These are phyloP conservation scores for Solanum clarkiae DNA, from an alignment of 257 asterid genomes.

Conservation along the genomic window DNA sequence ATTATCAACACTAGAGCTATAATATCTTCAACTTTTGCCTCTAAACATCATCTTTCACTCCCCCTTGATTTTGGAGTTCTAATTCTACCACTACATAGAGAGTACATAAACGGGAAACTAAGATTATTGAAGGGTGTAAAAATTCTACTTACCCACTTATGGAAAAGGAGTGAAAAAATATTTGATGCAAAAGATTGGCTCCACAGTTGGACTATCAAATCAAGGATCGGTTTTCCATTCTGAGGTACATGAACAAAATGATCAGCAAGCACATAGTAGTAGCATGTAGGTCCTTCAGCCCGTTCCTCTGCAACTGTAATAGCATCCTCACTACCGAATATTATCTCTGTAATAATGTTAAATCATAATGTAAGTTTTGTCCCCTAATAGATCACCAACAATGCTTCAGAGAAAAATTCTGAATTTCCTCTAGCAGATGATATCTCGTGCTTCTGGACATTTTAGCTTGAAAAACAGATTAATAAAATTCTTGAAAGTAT, in stretches of 20 bases:
- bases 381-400: background rate
- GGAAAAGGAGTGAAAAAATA: conserved; percentile 69
- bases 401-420: background rate
- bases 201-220: conserved; percentile 71
- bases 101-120: background rate
- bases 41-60: background rate
- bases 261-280: conserved; percentile 68
- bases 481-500: background rate
- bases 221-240: conserved; percentile 53
- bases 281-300: conserved; percentile 57
- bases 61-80: background rate
- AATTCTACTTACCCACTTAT: conserved; percentile 70
- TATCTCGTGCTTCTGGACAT: background rate
- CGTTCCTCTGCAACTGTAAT: conserved; percentile 31
- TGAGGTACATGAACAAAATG: conserved; percentile 56
- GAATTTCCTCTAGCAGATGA: background rate
- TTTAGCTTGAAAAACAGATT: background rate
- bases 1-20: background rate
- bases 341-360: conserved; percentile 41
- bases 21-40: background rate
- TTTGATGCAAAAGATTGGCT: conserved; percentile 91
- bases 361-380: background rate
- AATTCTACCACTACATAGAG: background rate
- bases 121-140: background rate
- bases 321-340: conserved; percentile 51